Conservation (phyloP, 306 rosid genomes). For the Echinosophora koreensis region DNA sequence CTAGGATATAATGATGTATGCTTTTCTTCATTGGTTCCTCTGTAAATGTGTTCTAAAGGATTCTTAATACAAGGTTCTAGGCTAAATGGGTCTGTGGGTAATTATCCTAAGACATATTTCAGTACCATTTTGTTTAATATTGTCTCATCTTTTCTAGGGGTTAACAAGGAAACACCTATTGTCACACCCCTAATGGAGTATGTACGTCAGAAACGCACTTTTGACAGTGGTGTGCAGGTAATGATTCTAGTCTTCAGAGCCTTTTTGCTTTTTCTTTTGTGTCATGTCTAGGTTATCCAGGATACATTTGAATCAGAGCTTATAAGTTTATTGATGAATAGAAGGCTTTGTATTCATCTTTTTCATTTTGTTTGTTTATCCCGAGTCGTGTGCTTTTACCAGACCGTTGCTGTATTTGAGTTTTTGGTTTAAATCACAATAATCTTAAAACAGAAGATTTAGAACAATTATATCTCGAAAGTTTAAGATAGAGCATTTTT, state of each 20-base stretch:
- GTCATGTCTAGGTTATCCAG: conserved; percentile 5
- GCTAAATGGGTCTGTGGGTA: conserved; percentile 4
- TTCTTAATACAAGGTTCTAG: conserved; percentile 27
- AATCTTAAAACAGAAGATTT: conserved; percentile 14
- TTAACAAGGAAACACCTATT: conserved; percentile 74
- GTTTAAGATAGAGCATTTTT: conserved; percentile 1
- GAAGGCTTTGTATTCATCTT: conserved; percentile 8
- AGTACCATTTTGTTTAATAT: conserved; percentile 22
- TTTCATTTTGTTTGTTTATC: background rate
- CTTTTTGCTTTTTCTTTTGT: background rate
- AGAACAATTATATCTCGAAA: background rate
- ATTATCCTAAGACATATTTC: conserved; percentile 30
- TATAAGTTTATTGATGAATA: background rate
- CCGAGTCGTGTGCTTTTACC: conserved; percentile 5
- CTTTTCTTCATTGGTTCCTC: background rate
- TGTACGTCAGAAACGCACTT: conserved; percentile 81
- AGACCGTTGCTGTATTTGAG: conserved; percentile 14
- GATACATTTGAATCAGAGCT: background rate
- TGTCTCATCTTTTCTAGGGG: conserved; percentile 59
- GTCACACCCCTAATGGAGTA: conserved; percentile 95
- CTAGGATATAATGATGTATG: background rate
- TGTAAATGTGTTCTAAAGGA: conserved; percentile 30
- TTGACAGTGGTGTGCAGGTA: conserved; percentile 77
- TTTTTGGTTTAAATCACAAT: background rate
- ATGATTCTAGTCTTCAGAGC: conserved; percentile 13